Evolutionary conservation across 2,329 filamentous ascomycete genomes (phyloP), one percentile per base, ranked within the genome.

Genomic region (Epichloe baconii): DNA sequence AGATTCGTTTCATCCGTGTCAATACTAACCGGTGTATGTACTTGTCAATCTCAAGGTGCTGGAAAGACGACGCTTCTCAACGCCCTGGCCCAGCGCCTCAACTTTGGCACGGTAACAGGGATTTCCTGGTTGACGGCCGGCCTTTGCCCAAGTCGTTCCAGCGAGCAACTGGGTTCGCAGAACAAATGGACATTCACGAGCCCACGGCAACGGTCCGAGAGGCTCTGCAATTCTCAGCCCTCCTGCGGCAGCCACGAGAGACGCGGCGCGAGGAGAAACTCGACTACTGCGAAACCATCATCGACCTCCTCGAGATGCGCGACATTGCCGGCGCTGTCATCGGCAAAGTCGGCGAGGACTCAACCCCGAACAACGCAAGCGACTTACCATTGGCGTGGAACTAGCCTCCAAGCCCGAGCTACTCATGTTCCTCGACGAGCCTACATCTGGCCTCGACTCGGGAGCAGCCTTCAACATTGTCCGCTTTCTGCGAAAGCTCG

Each of bases 1-100:
- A 4, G 19, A 11, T 19, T 21, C 14, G 14, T 35, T 19, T 4
- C 15, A 8, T 34, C 7, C n/a, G 10, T 11, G 14, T 17, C 31
- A 31, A 31, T 11, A 10, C 31, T 31, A 11, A 31, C 31, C 31
- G 8, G 10, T 11, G 31, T 0, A 31, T 10, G 31, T 31, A 11
- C 31, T 34, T 17, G 31, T 36, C 44, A 12, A 43, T 19, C 47
- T 58, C 31, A 49, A 63, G 68, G 70, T 44, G 65, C 68, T 36
- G 87, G 86, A 48, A 89, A 90, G 65, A 90, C 84, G 0, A 88
- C 86, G 0, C 71, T 88, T 21, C 70, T 89, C 42, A 83, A 88
- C 64, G 82, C 83, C 2, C 73, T 91, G 19, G 85, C 86, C 34
- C 84, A 82, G 47, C 83, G 87, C 59, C 80, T 85, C 40, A 88